Percentiles rank a stretch among this genome's conserved stretches.
Evolutionary conservation across 1,284 basidiomycete species (phyloP).

Genomic region (Moesziomyces sp.): DNA sequence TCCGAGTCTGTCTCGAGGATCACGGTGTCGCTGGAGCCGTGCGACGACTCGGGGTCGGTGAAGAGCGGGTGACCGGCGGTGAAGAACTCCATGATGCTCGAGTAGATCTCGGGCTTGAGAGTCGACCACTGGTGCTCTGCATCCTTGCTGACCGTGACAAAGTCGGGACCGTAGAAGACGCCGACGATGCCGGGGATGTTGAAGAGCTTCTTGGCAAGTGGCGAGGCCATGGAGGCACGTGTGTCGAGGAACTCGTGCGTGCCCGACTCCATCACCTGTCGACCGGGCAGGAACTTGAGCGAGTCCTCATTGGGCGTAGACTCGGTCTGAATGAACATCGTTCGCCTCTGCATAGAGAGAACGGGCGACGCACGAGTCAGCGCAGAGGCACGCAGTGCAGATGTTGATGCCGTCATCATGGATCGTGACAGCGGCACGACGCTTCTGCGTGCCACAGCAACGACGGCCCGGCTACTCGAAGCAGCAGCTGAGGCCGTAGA

Average conservation of each 20-base stretch:
- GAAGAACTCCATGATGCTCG: conserved; percentile 97
- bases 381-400: conserved; percentile 2
- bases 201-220: conserved; percentile 91
- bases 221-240: conserved; percentile 73
- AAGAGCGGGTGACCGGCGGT: conserved; percentile 88
- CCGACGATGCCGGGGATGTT: conserved; percentile 87
- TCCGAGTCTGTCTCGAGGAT: conserved; percentile 97
- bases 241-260: conserved; percentile 90
- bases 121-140: conserved; percentile 85
- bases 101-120: conserved; percentile 97
- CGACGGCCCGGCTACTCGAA: conserved; percentile 5
- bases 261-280: conserved; percentile 84
- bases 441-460: conserved; percentile 3
- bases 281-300: conserved; percentile 95
- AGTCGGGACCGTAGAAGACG: conserved; percentile 97
- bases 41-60: conserved; percentile 71
- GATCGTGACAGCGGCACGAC: conserved; percentile 8
- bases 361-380: not conserved
- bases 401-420: conserved; percentile 16
- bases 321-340: conserved; percentile 75
- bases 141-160: conserved; percentile 95
- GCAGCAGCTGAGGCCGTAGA: conserved; percentile 6
- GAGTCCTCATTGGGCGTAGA: conserved; percentile 97
- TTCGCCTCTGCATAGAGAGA: conserved; percentile 27
- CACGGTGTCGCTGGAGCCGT: conserved; percentile 91